These are phyloP conservation scores for Pyrrhoderma lamaoense DNA, from an alignment of 1,284 basidiomycete species.

Conservation along the genomic window DNA sequence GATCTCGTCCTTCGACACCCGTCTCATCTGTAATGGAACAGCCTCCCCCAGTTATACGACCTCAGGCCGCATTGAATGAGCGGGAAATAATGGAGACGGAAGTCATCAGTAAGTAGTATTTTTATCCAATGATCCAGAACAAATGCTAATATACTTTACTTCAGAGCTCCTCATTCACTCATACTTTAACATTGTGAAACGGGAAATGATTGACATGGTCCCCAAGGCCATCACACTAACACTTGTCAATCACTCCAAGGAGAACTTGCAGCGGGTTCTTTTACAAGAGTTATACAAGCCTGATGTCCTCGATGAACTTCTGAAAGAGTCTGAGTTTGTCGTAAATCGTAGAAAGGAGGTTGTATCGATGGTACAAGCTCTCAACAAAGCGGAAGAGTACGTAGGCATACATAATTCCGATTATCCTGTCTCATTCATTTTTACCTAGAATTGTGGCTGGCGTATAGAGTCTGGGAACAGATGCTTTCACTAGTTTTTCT, in stretches of 20 bases:
- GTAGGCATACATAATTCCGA: conserved; percentile 27
- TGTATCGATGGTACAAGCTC: conserved; percentile 78
- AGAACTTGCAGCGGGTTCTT: conserved; percentile 85
- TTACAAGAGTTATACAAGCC: conserved; percentile 87
- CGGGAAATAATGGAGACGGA: conserved; percentile 98
- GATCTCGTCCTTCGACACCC: conserved; percentile 14
- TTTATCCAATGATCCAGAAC: not conserved
- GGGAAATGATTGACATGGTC: conserved; percentile 99
- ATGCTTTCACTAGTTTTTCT: not conserved
- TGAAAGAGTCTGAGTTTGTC: conserved; percentile 88
- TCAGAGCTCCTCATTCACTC: conserved; percentile 85
- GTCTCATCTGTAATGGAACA: conserved; percentile 22
- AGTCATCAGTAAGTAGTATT: conserved; percentile 82
- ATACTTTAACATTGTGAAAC: conserved; percentile 97
- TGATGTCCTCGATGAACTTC: conserved; percentile 83
- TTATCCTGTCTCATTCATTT: not conserved
- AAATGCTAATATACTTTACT: not conserved
- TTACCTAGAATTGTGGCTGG: conserved; percentile 15
- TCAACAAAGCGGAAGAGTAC: conserved; percentile 89
- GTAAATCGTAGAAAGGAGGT: conserved; percentile 85
- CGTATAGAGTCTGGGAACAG: conserved; percentile 1
- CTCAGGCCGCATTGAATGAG: conserved; percentile 89
- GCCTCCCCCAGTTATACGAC: conserved; percentile 87
- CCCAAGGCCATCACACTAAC: conserved; percentile 95
- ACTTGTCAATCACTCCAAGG: conserved; percentile 88